These are phyloP conservation scores for Tympanopsis confertula DNA, from an alignment of 2,329 filamentous ascomycete genomes.

Conservation along the genomic window DNA sequence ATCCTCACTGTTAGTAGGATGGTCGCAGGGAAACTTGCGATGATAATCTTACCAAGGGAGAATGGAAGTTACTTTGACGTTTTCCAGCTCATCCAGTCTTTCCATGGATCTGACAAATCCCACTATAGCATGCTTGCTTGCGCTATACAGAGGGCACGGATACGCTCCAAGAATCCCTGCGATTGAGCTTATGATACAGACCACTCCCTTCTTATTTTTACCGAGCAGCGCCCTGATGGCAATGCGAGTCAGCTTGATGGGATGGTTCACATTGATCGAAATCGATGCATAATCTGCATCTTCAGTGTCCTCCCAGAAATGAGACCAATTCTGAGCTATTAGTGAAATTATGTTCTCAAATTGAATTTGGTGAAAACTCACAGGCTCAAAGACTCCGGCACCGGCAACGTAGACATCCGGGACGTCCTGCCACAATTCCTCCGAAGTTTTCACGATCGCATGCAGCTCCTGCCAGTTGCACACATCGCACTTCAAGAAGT, in stretches of 20 bases:
- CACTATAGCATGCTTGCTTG: constrained; percentile 23
- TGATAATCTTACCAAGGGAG: constrained; percentile 13
- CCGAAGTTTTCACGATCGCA: constrained; percentile 11
- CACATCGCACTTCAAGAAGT: constrained; percentile 19
- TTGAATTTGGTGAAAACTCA: constrained; percentile 4
- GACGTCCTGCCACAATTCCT: constrained; percentile 14
- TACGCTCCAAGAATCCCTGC: constrained; percentile 17
- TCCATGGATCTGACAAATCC: constrained; percentile 22
- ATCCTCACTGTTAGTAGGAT: not conserved
- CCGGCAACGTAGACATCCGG: constrained; percentile 22
- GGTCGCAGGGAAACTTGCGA: not conserved
- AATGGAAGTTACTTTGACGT: constrained; percentile 18
- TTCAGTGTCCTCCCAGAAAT: constrained; percentile 23
- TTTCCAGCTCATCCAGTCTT: constrained; percentile 14
- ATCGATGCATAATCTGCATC: constrained; percentile 14
- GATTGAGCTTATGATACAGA: constrained; percentile 16
- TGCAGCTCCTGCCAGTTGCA: constrained; percentile 15
- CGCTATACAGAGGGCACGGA: constrained; percentile 17
- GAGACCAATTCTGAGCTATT: constrained; percentile 10
- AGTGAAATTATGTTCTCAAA: constrained; percentile 1
- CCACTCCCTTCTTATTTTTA: constrained; percentile 19
- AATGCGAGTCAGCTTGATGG: constrained; percentile 24
- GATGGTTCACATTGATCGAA: constrained; percentile 21
- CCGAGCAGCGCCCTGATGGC: constrained; percentile 16
- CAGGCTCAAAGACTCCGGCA: constrained; percentile 24